Base-by-base conservation (phyloP, 1,284 basidiomycete species). In the Rhodotorula glutinis region DNA sequence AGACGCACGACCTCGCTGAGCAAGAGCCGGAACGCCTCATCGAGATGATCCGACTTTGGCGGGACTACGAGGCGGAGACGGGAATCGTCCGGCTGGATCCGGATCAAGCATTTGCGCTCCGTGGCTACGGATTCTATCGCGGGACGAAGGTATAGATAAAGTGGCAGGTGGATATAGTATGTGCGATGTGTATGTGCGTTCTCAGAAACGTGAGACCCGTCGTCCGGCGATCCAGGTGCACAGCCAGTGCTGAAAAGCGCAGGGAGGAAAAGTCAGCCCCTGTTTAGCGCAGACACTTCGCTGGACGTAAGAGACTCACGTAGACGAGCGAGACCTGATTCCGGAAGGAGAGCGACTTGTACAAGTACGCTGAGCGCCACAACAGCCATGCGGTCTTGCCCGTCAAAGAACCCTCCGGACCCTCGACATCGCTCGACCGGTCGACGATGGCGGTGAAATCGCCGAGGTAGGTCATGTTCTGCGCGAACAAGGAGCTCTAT, bases 381-480 rank as follows among this genome's bases (percentile, higher is more conserved):
- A 47, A 53, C 3, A 66, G 46, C 53, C 56, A 63, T 73, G 63
- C 77, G 67, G 77, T 40, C 73, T 72, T 23, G 29, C 53, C 59
- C 46, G 57, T 43, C 10, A 66, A 16, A 75, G 86, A 86, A 46
- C 82, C 81, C 77, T 87, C 83, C 62, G 85, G 83, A 13, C 84
- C 84, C 8, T 81, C 80, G 60, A 81, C 81, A 3, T 82, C 79
- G 53, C 83, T 81, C 46, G 85, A 81, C 76, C 90, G 85, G 75
- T 90, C 90, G 23, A 91, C 84, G 17, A 90, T 40, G 5, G 78
- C 86, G 53, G 66, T 84, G 83, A 87, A 88, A 72, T 87, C 83
- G 38, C 91, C 91, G 47, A 93, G 82, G 76, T 90, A 90, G 14
- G 91, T 90, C 77, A 94, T 81, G 17, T 33, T 52, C 58, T 59